Evolutionary conservation across 1,139 yeast genomes (phyloP).

Genomic region (Tardiomyces depauwii): DNA sequence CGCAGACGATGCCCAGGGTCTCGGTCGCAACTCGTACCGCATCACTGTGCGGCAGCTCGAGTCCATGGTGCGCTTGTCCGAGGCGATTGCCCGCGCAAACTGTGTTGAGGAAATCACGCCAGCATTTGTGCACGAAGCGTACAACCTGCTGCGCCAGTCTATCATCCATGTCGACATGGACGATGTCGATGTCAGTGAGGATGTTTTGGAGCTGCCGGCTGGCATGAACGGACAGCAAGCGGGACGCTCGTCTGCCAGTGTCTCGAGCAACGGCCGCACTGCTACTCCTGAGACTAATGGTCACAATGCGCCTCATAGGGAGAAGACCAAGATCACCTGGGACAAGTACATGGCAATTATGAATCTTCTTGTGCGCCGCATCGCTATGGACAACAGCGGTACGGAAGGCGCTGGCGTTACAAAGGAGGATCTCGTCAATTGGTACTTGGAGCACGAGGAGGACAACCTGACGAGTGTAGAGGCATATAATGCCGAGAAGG

Average conservation of each 20-base stretch:
- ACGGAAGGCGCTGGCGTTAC: conserved; percentile 53
- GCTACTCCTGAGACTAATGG: neutral
- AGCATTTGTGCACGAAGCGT: conserved; percentile 86
- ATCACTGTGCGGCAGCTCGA: conserved; percentile 96
- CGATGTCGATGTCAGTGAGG: conserved; percentile 74
- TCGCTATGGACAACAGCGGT: conserved; percentile 34
- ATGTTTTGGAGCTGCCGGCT: conserved; percentile 4
- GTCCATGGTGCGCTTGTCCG: conserved; percentile 81
- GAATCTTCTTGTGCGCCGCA: conserved; percentile 64
- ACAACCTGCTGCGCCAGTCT: conserved; percentile 78
- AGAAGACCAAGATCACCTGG: conserved; percentile 52
- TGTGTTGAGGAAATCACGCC: conserved; percentile 87
- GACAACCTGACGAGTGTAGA: conserved; percentile 58
- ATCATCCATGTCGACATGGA: conserved; percentile 92
- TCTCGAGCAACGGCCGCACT: neutral
- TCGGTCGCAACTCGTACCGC: conserved; percentile 75
- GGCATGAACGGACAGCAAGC: neutral
- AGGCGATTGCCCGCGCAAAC: conserved; percentile 95
- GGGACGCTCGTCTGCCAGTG: neutral
- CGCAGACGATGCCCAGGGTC: conserved; percentile 85
- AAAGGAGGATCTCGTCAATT: conserved; percentile 58
- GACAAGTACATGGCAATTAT: conserved; percentile 81
- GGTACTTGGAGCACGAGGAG: conserved; percentile 73
- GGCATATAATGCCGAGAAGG: conserved; percentile 61
- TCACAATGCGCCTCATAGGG: neutral